Evolutionary conservation across 306 rosid genomes (phyloP).

Genomic region (barrel medic (Medicago truncatula)): DNA sequence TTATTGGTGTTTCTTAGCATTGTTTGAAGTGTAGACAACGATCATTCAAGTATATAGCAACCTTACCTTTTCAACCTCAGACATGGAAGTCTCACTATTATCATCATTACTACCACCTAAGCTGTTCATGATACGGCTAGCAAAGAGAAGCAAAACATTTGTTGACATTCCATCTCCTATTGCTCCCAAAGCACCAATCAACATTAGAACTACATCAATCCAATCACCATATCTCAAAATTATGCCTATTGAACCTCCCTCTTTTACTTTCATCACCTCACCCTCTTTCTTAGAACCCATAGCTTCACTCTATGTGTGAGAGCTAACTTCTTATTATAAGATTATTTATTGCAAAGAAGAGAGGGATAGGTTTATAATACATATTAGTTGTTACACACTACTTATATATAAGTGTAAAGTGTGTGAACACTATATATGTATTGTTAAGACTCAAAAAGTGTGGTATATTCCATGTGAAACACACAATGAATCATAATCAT

Average conservation of each 20-base stretch:
- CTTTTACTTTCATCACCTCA: constrained; percentile 35
- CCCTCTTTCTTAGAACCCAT: constrained; percentile 53
- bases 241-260: constrained; percentile 43
- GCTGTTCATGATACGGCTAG: constrained; percentile 89
- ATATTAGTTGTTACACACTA: constrained; percentile 9
- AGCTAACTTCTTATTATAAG: not conserved
- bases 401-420: constrained; percentile 23
- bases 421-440: constrained; percentile 41
- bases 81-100: constrained; percentile 63
- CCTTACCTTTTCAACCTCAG: constrained; percentile 75
- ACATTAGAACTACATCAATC: constrained; percentile 77
- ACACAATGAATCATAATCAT: constrained; percentile 23
- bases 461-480: constrained; percentile 46
- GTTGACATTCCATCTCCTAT: constrained; percentile 96
- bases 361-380: not conserved
- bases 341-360: constrained; percentile 9
- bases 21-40: no score
- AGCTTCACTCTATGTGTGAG: not conserved
- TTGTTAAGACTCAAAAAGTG: constrained; percentile 27
- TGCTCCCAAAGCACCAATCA: constrained; percentile 83
- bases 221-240: constrained; percentile 80
- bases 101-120: constrained; percentile 60
- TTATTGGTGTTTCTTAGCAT: no score
- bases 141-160: constrained; percentile 74
- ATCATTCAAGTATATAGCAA: not conserved